These are phyloP conservation scores for Globisporangium ultimum DNA, from an alignment of 352 stramenopile species.

Conservation along the genomic window DNA sequence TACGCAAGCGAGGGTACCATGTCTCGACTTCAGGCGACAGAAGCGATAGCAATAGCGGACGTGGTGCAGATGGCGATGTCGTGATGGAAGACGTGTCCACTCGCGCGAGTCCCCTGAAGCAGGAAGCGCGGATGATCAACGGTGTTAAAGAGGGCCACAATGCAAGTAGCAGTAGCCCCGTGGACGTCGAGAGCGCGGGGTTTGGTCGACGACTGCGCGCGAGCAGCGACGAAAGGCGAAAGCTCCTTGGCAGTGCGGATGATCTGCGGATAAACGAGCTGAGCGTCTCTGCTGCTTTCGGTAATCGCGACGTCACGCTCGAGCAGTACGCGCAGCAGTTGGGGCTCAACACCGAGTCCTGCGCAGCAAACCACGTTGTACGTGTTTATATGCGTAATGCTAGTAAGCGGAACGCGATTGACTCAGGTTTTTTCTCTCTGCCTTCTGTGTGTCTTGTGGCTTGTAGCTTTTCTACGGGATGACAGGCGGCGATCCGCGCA, in stretches of 20 bases:
- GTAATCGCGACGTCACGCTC: constrained; percentile 22
- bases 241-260: constrained; percentile 21
- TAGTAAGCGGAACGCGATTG: no score
- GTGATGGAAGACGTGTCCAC: constrained; percentile 12
- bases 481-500: constrained; percentile 43
- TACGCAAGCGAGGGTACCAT: constrained; percentile 53
- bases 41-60: neutral
- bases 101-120: constrained; percentile 1
- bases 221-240: constrained; percentile 10
- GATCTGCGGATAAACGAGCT: constrained; percentile 9
- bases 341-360: constrained; percentile 66
- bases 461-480: constrained; percentile 74
- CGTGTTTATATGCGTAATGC: constrained; percentile 8
- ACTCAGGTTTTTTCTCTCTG: constrained; percentile 8
- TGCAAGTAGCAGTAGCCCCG: constrained; percentile 1
- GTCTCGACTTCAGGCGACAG: constrained; percentile 13
- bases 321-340: constrained; percentile 61
- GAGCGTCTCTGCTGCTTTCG: constrained; percentile 7
- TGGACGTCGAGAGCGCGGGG: constrained; percentile 9
- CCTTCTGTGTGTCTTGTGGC: neutral
- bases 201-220: constrained; percentile 1
- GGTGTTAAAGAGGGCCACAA: neutral
- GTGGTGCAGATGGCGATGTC: constrained; percentile 9
- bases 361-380: constrained; percentile 73
- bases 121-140: constrained; percentile 4